Evolutionary conservation across 148 eudicot species (phyloP), one percentile per base, ranked within the genome.

Genomic region (Amaranthus cruentus): DNA sequence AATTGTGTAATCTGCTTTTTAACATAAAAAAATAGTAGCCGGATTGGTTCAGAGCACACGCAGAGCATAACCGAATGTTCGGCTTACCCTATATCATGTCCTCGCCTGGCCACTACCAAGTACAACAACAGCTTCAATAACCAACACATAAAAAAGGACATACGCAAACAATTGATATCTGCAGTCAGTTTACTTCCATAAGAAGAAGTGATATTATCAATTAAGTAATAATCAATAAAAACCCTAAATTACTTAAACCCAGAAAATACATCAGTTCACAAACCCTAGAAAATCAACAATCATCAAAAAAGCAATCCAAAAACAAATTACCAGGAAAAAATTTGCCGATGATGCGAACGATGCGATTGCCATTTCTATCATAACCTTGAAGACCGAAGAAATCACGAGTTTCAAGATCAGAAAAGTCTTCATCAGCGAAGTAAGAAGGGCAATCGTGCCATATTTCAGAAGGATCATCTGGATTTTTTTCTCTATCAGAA

Each of bases 371-470:
- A 67, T 81, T 61, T 47, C 82, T 91, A 66, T 94, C 98, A 28
- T 79, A 81, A 9, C 89, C 98, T 14, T 71, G 74, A 67, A 89
- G 87, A 8, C 86, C 86, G 70, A 91, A 75, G 81, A 94, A 90
- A 7, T 87, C 87, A 59, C 90, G 87, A 75, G 83, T 70, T 8
- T 91, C 93, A 47, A 94, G 96, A 78, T 89, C 92, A 74, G 97
- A 83, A 77, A 88, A 93, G 61, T 91, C 91, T 58, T 89, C 87
- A n/a, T 83, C 88, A 54, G 84, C 76, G 4, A 87, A 82, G 59
- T 80, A 68, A 12, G 91, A 81, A 77, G 90, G 85, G 73, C 97
- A 94, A 69, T 94, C 98, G 44, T 94, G 89, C 93, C 91, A 94
- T 59, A 80, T 80, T 3, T 89, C 93, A 6, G 51, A 6, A 88